phyloP scores from a whole-genome alignment of 441 rosid genomes.

The Gossypium davidsonii region DNA sequence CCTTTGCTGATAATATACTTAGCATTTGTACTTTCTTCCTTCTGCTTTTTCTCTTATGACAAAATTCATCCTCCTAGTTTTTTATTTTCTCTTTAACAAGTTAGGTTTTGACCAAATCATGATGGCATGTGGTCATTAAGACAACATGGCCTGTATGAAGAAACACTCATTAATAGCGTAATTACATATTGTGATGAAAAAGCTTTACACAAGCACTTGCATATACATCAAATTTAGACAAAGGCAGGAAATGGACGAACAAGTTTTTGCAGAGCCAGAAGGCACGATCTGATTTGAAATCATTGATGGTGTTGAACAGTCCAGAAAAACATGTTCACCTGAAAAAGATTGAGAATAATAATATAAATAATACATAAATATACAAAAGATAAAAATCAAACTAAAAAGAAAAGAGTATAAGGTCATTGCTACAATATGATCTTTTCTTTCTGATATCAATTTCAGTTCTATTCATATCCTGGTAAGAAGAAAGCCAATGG shows the following conservation, averaged over 20 bases:
- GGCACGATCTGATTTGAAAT: conserved; percentile 67
- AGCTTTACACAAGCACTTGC: conserved; percentile 6
- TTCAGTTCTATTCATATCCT: background rate
- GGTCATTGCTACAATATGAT: background rate
- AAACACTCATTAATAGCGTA: background rate
- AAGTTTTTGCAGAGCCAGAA: conserved; percentile 58
- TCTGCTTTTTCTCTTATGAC: background rate
- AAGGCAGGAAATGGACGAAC: conserved; percentile 34
- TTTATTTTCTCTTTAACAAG: background rate
- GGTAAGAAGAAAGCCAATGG: background rate
- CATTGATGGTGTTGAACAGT: conserved; percentile 49
- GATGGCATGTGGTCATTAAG: background rate
- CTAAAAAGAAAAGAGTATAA: background rate
- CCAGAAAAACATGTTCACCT: conserved; percentile 82
- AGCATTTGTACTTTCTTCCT: background rate
- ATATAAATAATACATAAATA: conserved; percentile 9
- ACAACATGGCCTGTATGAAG: background rate
- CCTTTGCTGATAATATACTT: background rate
- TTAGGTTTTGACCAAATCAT: background rate
- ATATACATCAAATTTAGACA: background rate
- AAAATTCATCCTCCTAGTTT: background rate
- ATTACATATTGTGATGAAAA: background rate
- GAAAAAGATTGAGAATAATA: conserved; percentile 22
- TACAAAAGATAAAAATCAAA: background rate
- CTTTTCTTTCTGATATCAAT: background rate